Percentiles rank a stretch among this genome's conserved stretches.
Conservation (phyloP, 1,284 basidiomycete species). For the Ceratobasidium sp. region DNA sequence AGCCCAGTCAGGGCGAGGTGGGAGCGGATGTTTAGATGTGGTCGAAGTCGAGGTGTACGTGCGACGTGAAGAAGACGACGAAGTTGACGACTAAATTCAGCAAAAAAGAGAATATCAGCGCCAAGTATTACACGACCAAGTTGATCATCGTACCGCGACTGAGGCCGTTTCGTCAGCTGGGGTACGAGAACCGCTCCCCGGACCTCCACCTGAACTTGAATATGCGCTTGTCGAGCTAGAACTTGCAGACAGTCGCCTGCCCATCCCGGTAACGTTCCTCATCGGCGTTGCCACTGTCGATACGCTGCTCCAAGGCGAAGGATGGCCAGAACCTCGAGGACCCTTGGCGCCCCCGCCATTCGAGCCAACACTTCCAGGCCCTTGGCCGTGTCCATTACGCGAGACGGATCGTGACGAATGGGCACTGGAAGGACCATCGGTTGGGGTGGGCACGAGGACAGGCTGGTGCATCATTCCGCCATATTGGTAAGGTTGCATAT, state of each 20-base stretch:
- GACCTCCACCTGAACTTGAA: constrained; percentile 28
- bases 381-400: neutral
- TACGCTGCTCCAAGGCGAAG: constrained; percentile 17
- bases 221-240: constrained; percentile 34
- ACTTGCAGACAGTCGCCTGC: constrained; percentile 23
- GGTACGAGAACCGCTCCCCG: constrained; percentile 26
- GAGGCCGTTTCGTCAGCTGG: constrained; percentile 39
- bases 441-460: constrained; percentile 31
- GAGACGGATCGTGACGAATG: constrained; percentile 26
- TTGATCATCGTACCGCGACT: constrained; percentile 31
- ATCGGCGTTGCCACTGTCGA: constrained; percentile 35
- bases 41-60: constrained; percentile 71
- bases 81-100: constrained; percentile 61
- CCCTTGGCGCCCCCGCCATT: constrained; percentile 33
- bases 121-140: constrained; percentile 26
- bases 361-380: constrained; percentile 5
- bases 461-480: constrained; percentile 20
- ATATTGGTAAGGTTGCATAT: constrained; percentile 33
- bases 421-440: constrained; percentile 5
- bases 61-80: constrained; percentile 75
- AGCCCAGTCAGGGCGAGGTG: constrained; percentile 81
- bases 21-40: constrained; percentile 77
- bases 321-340: constrained; percentile 2
- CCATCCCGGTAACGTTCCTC: constrained; percentile 17
- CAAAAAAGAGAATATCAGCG: constrained; percentile 36